Evolutionary conservation across 768 basidiomycete species (phyloP), one percentile per base, ranked within the genome.

Genomic region (Pisolithus albus): DNA sequence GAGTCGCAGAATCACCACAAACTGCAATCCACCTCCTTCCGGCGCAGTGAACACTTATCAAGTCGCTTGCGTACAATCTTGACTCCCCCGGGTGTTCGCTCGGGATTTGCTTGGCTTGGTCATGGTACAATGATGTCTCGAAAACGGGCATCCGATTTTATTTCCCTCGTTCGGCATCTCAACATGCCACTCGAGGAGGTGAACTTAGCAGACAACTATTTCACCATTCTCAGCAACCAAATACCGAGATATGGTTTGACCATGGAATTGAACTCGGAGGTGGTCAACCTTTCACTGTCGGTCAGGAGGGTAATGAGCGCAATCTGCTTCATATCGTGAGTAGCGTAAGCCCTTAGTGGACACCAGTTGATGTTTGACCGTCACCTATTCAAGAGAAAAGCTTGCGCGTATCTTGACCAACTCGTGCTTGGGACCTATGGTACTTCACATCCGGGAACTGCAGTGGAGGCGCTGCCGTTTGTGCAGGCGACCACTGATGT

Each of bases 131-230:
- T 86, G 50, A 63, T 86, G 51, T 68, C 58, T 52, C 72, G 70
- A 45, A 69, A 71, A 18, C 64, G 67, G 49, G 75, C 70, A 15
- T 63, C 66, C 15, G 67, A 70, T 16, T 86, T 84, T 59, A 62
- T 84, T 16, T 61, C 65, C 13, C 70, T 84, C 40, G 61, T 84
- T 56, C 51, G 67, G 4, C 30, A 49, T 18, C 63, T 83, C 34
- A 70, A 77, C 34, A 63, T 73, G 37, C 71, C 78, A 0, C 63
- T 71, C 4, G 78, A 79, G 36, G 75, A 83, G 55, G 66, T 72
- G 58, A 72, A 76, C 56, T 85, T 84, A 82, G 81, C 83, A 4
- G 85, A 86, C 60, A 86, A 86, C 54, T 84, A 84, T 56, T 86
- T 77, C 59, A 72, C 82, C 1, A 67, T 86, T 46, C 64, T 86